Percentiles rank a stretch among this genome's conserved stretches.
These are phyloP conservation scores for Yamadazyma paraphyllophila DNA, from an alignment of 805 yeast species.

Conservation along the genomic window DNA sequence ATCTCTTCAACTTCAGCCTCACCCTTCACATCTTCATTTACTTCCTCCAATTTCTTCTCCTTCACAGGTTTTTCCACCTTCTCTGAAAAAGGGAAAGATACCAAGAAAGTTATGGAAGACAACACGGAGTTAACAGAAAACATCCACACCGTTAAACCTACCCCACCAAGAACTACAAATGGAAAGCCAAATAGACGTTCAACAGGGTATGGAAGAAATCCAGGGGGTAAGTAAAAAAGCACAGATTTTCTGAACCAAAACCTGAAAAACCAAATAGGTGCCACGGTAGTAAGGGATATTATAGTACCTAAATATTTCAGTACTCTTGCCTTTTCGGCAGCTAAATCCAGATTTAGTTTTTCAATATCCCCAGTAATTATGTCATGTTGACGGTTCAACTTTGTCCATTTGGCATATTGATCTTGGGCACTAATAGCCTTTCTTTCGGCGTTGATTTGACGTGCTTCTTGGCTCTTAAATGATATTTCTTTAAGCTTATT, in stretches of 20 bases:
- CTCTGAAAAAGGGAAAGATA: conserved; percentile 21
- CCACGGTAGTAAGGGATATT: conserved; percentile 40
- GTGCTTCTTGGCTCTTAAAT: conserved; percentile 42
- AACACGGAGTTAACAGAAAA: conserved; percentile 38
- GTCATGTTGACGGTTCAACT: conserved; percentile 71
- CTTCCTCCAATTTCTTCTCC: conserved; percentile 11
- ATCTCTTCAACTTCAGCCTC: background rate
- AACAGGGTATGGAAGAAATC: conserved; percentile 52
- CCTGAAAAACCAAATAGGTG: conserved; percentile 49
- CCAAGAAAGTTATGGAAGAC: conserved; percentile 18
- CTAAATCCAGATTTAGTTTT: conserved; percentile 36
- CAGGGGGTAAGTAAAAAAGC: conserved; percentile 58
- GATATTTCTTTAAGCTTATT: conserved; percentile 23
- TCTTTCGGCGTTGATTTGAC: conserved; percentile 50
- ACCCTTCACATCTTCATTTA: background rate
- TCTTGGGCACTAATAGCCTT: conserved; percentile 79
- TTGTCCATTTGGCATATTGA: conserved; percentile 94
- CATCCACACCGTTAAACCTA: conserved; percentile 61
- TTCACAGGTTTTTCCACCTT: conserved; percentile 9
- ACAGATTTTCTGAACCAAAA: conserved; percentile 52
- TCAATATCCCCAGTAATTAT: conserved; percentile 53
- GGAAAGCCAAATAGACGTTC: conserved; percentile 65
- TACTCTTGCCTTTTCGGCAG: conserved; percentile 33
- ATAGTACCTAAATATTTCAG: conserved; percentile 28
- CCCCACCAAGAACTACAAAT: conserved; percentile 57